Conservation (phyloP, 306 rosid genomes). For the Comarum palustre region DNA sequence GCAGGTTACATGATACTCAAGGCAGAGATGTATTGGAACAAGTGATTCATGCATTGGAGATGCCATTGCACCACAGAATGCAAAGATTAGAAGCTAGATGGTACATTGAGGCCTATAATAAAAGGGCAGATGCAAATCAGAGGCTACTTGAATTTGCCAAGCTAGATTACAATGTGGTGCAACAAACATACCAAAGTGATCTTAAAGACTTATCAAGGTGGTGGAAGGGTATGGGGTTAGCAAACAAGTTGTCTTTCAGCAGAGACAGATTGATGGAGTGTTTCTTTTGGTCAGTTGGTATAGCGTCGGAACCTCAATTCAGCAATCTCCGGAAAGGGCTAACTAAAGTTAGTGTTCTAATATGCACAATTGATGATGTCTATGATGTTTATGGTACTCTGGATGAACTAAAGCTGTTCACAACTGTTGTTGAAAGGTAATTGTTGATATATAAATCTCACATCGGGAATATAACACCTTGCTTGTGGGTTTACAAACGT, state of each 20-base stretch:
- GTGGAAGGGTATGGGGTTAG: conserved; percentile 51
- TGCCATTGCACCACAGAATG: conserved; percentile 43
- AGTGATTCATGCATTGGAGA: conserved; percentile 45
- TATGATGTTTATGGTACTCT: conserved; percentile 53
- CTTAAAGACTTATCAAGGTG: conserved; percentile 52
- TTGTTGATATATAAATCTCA: too few species aligned
- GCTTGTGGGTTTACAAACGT: too few species aligned
- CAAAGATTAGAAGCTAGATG: conserved; percentile 47
- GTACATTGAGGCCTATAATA: conserved; percentile 46
- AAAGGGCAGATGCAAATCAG: conserved; percentile 24
- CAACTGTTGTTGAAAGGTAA: conserved; percentile 48
- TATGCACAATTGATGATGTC: conserved; percentile 50
- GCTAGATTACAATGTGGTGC: conserved; percentile 49
- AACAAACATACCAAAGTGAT: conserved; percentile 37
- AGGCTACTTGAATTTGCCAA: conserved; percentile 44
- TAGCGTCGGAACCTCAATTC: conserved; percentile 38
- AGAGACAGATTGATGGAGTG: conserved; percentile 55
- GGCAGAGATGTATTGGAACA: conserved; percentile 1
- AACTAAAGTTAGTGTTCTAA: conserved; percentile 41
- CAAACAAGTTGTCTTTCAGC: conserved; percentile 41
- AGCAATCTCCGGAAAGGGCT: conserved; percentile 37
- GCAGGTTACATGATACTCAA: neutral
- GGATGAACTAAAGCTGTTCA: conserved; percentile 50
- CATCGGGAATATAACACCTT: too few species aligned
- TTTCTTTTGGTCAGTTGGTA: conserved; percentile 47